Conservation (phyloP, 1,139 yeast genomes). For the Wickerhamiella pararugosa region DNA sequence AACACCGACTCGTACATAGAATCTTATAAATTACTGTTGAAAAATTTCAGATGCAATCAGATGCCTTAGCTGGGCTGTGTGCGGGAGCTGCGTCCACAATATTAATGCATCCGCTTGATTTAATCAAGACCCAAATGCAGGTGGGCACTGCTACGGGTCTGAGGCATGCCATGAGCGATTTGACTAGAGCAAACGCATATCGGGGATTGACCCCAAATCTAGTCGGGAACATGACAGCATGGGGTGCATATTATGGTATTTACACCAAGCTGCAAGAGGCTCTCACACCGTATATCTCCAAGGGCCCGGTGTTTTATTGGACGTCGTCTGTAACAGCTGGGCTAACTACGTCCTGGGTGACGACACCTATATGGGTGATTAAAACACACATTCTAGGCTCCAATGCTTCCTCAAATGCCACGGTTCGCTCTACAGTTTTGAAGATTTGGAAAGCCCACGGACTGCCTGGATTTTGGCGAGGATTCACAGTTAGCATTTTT, state of each 20-base stretch:
- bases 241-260: slow-evolving; percentile 74
- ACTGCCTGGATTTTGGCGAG: slow-evolving; percentile 58
- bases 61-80: slow-evolving; percentile 56
- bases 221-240: slow-evolving; percentile 69
- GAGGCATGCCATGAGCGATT: slow-evolving; percentile 7
- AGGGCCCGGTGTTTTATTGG: slow-evolving; percentile 24
- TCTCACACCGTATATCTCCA: not conserved
- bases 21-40: slow-evolving; percentile 1
- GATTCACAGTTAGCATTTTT: slow-evolving; percentile 64
- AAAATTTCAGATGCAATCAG: slow-evolving; percentile 19
- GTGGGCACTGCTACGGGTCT: slow-evolving; percentile 16
- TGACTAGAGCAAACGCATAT: slow-evolving; percentile 28
- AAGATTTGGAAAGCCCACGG: slow-evolving; percentile 51
- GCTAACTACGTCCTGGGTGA: slow-evolving; percentile 49
- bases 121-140: slow-evolving; percentile 70
- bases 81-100: slow-evolving; percentile 78
- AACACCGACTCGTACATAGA: slow-evolving; percentile 1
- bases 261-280: slow-evolving; percentile 33
- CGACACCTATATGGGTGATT: slow-evolving; percentile 88
- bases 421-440: slow-evolving; percentile 40
- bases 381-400: slow-evolving; percentile 76
- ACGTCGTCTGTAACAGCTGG: slow-evolving; percentile 57
- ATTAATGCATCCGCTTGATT: slow-evolving; percentile 77
- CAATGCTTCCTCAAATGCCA: slow-evolving; percentile 39
- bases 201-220: slow-evolving; percentile 74